Evolutionary conservation across 2,329 filamentous ascomycete species (phyloP), one percentile per base, ranked within the genome.

Genomic region (Juglanconis juglandina): DNA sequence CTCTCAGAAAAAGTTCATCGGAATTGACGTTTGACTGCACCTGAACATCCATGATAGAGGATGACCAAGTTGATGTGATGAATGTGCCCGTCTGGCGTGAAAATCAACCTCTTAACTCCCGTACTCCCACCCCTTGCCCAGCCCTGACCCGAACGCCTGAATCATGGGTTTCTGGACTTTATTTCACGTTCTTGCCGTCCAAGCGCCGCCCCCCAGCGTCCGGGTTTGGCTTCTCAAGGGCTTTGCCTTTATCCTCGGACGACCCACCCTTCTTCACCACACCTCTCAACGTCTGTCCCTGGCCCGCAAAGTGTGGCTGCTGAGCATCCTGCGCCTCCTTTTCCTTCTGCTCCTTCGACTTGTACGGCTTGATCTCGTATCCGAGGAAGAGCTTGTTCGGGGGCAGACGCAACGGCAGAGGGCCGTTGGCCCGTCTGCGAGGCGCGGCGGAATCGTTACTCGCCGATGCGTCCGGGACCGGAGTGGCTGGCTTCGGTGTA

Each of bases 321-420:
- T 82, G 81, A 4, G 83, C 81, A n/a, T 86, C 80, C 63, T 86
- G 83, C 42, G 86, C 82, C 61, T 89, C 86, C 62, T 87, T 81
- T 55, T 86, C 84, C 71, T 86, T 87, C 60, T 91, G 86, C 41
- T 86, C 88, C 60, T 89, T 86, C 8, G 90, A 91, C 78, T 92
- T 93, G 47, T 96, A 81, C 0, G 94, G 94, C 73, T 90, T 96
- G 71, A 96, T 84, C 69, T 96, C 89, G 70, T 98, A 99, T 3
- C 95, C 95, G 65, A 99, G 96, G 80, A 99, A 99, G 4, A 99
- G 81, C 75, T 97, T 96, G 68, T 95, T 95, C 0, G 90, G 89
- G 0, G 91, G 85, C 55, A 99, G 74, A 34, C 95, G 84, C 7
- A 99, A 81, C 3, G 94, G 92, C 71, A 95, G 90, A 0, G 94